Evolutionary conservation across 1,284 basidiomycete genomes (phyloP).

Genomic region (Trichosporon ovoides): DNA sequence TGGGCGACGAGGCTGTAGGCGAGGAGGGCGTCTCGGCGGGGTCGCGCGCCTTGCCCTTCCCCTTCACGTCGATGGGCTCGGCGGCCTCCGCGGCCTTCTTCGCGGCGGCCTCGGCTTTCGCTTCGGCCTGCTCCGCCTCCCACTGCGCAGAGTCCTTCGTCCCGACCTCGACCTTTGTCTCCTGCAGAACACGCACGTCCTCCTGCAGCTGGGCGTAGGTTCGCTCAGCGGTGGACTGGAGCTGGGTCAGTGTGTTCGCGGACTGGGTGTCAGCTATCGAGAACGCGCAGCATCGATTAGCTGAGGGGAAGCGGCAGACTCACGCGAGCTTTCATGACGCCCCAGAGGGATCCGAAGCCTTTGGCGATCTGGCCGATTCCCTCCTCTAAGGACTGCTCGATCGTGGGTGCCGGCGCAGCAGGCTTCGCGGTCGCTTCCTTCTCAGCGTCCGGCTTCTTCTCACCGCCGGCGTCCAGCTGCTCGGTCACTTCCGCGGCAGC

Average conservation of each 20-base stretch:
- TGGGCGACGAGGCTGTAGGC: neutral
- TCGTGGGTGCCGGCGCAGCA: neutral
- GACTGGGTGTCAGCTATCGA: too few relatives aligned
- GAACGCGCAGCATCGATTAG: too few relatives aligned
- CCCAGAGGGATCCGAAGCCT: slow-evolving; percentile 75
- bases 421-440: neutral
- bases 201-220: slow-evolving; percentile 77
- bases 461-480: neutral
- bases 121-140: slow-evolving; percentile 29
- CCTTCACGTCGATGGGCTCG: slow-evolving; percentile 20
- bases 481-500: too few relatives aligned
- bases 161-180: slow-evolving; percentile 42
- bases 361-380: slow-evolving; percentile 82
- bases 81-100: slow-evolving; percentile 12
- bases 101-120: slow-evolving; percentile 26
- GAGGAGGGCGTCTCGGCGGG: slow-evolving; percentile 7
- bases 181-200: slow-evolving; percentile 56
- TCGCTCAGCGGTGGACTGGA: slow-evolving; percentile 69
- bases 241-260: slow-evolving; percentile 63
- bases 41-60: slow-evolving; percentile 33
- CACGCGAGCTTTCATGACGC: slow-evolving; percentile 80
- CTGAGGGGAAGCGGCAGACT: too few relatives aligned
- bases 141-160: slow-evolving; percentile 34
- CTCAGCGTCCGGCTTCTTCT: neutral
- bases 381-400: slow-evolving; percentile 58